Percentiles rank a stretch among this genome's conserved stretches.
phyloP scores from a whole-genome alignment of 2,329 filamentous ascomycete genomes.

The Aureobasidium mangrovei region DNA sequence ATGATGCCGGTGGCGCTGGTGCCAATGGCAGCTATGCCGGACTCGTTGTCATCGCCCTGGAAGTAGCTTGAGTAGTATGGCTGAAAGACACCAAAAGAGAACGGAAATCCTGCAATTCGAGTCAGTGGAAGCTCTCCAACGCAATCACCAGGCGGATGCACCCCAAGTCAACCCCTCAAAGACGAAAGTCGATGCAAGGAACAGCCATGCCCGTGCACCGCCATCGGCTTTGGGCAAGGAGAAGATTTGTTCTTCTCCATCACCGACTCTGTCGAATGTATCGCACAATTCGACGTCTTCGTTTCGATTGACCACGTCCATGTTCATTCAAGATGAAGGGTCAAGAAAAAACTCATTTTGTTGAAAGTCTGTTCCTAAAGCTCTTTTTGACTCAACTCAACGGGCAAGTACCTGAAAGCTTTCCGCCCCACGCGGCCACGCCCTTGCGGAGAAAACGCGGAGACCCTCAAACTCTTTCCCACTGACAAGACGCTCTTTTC shows the following conservation, averaged over 20 bases:
- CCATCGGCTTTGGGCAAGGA: conserved; percentile 40
- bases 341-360: background rate
- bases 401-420: background rate
- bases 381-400: background rate
- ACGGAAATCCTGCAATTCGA: conserved; percentile 19
- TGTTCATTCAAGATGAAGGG: background rate
- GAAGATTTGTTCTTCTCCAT: conserved; percentile 19
- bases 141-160: conserved; percentile 16
- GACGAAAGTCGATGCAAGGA: conserved; percentile 43
- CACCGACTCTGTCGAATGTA: conserved; percentile 1
- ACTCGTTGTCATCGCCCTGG: conserved; percentile 16
- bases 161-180: conserved; percentile 49
- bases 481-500: no score
- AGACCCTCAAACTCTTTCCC: background rate
- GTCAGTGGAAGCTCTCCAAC: background rate
- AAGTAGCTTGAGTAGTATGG: conserved; percentile 22
- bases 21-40: conserved; percentile 37
- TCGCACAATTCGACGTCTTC: background rate
- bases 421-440: no score
- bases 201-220: conserved; percentile 44
- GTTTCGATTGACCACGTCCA: background rate
- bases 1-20: conserved; percentile 38
- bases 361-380: background rate
- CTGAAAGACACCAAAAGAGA: conserved; percentile 25
- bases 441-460: background rate